phyloP scores from a whole-genome alignment of 345 rosid genomes.

The Moringa oleifera region DNA sequence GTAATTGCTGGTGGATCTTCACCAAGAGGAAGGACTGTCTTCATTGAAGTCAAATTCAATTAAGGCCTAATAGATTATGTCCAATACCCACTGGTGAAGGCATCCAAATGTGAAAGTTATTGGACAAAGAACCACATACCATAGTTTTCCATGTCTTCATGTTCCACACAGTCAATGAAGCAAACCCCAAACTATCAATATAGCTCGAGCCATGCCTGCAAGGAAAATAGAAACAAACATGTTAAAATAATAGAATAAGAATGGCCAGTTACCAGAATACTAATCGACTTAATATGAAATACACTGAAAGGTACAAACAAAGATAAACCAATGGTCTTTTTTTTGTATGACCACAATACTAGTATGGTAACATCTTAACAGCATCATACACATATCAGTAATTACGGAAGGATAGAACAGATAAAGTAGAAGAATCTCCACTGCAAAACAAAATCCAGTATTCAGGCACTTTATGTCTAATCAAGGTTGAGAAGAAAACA shows the following conservation, averaged over 20 bases:
- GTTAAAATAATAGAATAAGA: background rate
- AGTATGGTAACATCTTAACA: background rate
- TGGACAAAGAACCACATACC: slow-evolving; percentile 41
- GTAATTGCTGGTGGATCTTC: slow-evolving; percentile 82
- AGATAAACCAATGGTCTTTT: background rate
- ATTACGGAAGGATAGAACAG: background rate
- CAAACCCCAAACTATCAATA: slow-evolving; percentile 44
- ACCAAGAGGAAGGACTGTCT: slow-evolving; percentile 80
- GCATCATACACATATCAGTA: background rate
- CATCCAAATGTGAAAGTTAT: slow-evolving; percentile 5
- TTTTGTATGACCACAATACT: background rate
- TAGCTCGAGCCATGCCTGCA: slow-evolving; percentile 41
- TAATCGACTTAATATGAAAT: background rate
- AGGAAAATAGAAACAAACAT: slow-evolving; percentile 2
- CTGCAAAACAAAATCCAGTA: background rate
- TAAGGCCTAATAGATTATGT: slow-evolving; percentile 18
- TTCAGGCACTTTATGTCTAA: background rate
- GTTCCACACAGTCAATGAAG: slow-evolving; percentile 72
- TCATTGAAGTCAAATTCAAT: slow-evolving; percentile 36
- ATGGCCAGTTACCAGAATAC: background rate
- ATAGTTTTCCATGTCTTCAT: slow-evolving; percentile 74
- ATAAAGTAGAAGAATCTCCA: background rate
- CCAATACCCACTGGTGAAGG: slow-evolving; percentile 9
- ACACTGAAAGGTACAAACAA: background rate
- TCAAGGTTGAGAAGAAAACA: slow-evolving; percentile 12